phyloP scores from a whole-genome alignment of 78 protist species.

The Dictyostelium purpureum region DNA sequence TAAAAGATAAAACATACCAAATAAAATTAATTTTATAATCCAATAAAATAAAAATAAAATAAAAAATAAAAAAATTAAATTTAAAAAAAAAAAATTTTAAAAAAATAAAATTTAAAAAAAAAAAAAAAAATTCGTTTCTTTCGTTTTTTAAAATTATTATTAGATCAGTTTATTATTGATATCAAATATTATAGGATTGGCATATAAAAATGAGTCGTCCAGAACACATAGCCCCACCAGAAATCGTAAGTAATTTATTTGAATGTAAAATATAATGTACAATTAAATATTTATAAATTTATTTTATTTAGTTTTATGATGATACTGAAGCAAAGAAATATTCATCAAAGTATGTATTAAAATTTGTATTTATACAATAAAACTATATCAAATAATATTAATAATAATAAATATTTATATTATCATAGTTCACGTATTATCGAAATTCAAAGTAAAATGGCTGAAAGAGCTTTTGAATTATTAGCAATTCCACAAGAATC shows the following conservation, averaged over 20 bases:
- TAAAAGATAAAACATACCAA: no score
- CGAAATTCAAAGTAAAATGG: conserved; percentile 92
- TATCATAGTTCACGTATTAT: conserved; percentile 92
- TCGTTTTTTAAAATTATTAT: no score
- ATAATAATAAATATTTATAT: no score
- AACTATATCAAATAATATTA: neutral
- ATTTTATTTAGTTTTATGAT: conserved; percentile 65
- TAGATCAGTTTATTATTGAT: no score
- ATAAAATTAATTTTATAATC: no score
- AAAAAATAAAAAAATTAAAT: no score
- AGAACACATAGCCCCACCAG: conserved; percentile 86
- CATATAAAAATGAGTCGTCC: conserved; percentile 75
- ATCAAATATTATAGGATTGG: no score
- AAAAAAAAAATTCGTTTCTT: no score
- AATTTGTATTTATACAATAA: neutral
- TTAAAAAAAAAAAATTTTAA: no score
- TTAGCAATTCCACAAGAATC: conserved; percentile 77
- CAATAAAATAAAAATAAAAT: no score
- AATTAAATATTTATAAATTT: neutral
- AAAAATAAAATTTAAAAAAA: no score
- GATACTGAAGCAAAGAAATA: conserved; percentile 77
- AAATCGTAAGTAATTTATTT: conserved; percentile 46
- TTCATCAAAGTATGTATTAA: conserved; percentile 50
- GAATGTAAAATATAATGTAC: neutral
- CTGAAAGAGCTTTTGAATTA: conserved; percentile 96